These are phyloP conservation scores for Aspergillus tamarii DNA, from an alignment of 2,329 filamentous ascomycete genomes.

Conservation along the genomic window DNA sequence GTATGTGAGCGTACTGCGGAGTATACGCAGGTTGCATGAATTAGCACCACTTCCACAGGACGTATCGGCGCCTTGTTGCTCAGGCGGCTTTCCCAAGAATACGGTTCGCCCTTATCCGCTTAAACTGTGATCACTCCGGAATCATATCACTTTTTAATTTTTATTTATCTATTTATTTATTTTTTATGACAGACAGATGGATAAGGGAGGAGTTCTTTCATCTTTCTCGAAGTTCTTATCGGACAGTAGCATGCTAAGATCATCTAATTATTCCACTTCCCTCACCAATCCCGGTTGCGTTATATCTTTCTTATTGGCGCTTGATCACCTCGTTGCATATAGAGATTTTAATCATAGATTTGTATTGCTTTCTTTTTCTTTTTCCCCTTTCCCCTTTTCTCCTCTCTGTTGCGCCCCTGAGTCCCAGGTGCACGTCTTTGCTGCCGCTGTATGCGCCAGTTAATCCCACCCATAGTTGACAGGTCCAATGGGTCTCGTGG, in stretches of 20 bases:
- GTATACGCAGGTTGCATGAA: background rate
- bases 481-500: background rate
- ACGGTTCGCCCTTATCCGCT: conserved; percentile 8
- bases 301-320: background rate
- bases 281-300: background rate
- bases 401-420: conserved; percentile 1
- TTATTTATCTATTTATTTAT: no score
- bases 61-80: background rate
- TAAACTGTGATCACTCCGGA: background rate
- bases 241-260: background rate
- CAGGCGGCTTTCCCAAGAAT: conserved; percentile 10
- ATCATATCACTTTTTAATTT: background rate
- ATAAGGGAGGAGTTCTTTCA: background rate
- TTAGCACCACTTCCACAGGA: background rate
- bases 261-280: background rate
- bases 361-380: no score
- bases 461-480: background rate
- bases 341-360: background rate
- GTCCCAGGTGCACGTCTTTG: background rate
- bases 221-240: background rate
- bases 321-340: background rate
- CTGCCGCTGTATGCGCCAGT: conserved; percentile 10
- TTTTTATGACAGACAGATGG: background rate
- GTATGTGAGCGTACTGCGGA: background rate
- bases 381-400: background rate